Percentiles rank a stretch among this genome's conserved stretches.
Evolutionary conservation across 495 filamentous ascomycete species (phyloP).

Genomic region (Hypoxylon perforatum): DNA sequence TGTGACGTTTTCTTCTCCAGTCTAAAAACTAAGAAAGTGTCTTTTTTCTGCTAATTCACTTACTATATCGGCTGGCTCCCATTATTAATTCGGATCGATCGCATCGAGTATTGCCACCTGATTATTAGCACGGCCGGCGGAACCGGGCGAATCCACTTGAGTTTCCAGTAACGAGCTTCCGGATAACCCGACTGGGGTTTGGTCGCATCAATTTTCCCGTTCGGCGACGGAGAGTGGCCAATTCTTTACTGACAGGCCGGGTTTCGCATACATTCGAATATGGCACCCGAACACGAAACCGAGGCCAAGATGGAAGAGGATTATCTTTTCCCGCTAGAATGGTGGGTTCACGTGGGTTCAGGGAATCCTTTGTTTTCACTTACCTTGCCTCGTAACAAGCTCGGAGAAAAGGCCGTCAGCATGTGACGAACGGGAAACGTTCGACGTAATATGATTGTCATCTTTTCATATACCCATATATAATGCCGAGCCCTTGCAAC

Average conservation of each 20-base stretch:
- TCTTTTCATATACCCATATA: constrained; percentile 10
- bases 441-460: constrained; percentile 37
- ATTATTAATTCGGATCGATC: constrained; percentile 26
- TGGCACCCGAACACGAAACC: constrained; percentile 6
- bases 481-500: background rate
- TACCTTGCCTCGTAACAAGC: background rate
- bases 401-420: constrained; percentile 17
- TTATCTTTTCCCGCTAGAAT: too few relatives aligned
- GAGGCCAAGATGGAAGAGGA: background rate
- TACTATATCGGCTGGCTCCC: background rate
- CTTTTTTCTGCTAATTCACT: background rate
- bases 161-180: constrained; percentile 18
- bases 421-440: constrained; percentile 28
- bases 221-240: background rate
- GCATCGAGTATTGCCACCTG: constrained; percentile 32
- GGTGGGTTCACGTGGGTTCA: background rate
- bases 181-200: constrained; percentile 22
- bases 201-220: constrained; percentile 5
- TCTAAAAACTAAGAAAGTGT: too few relatives aligned
- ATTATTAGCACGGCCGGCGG: constrained; percentile 24
- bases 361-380: constrained; percentile 13
- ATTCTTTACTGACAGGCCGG: background rate
- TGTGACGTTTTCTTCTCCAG: too few relatives aligned
- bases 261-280: constrained; percentile 3
- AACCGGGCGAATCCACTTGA: constrained; percentile 21